A percentile compares a stretch with the other conserved stretches of the same genome.
phyloP scores from a whole-genome alignment of 805 yeast genomes.

The Saccharomycopsis sp. region DNA sequence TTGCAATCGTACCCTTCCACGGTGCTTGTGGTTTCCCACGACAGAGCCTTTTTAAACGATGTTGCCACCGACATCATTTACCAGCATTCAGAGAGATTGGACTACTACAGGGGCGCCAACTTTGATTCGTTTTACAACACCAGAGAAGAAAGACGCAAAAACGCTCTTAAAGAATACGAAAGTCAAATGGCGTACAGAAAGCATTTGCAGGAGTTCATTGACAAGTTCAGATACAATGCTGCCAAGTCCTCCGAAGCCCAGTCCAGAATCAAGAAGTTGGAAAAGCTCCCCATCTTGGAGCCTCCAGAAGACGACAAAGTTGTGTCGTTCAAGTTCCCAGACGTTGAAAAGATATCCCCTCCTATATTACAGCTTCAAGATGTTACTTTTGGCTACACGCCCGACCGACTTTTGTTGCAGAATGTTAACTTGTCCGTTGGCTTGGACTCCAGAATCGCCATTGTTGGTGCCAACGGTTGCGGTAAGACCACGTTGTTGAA shows the following conservation, averaged over 20 bases:
- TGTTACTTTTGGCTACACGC: slow-evolving; percentile 78
- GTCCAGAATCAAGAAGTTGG: slow-evolving; percentile 93
- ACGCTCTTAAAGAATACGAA: slow-evolving; percentile 89
- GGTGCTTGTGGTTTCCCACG: slow-evolving; percentile 93
- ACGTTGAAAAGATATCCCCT: slow-evolving; percentile 86
- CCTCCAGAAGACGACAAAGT: slow-evolving; percentile 89
- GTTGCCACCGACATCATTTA: slow-evolving; percentile 97
- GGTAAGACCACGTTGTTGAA: slow-evolving; percentile 96
- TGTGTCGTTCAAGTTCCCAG: slow-evolving; percentile 85
- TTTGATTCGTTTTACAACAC: slow-evolving; percentile 90
- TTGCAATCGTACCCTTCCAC: slow-evolving; percentile 87
- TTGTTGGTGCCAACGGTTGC: slow-evolving; percentile 98
- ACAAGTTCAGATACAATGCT: slow-evolving; percentile 94
- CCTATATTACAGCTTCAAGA: slow-evolving; percentile 85
- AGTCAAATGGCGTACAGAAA: slow-evolving; percentile 93
- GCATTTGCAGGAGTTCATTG: slow-evolving; percentile 91
- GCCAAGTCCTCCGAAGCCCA: slow-evolving; percentile 97
- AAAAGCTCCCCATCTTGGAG: slow-evolving; percentile 85
- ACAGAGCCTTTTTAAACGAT: slow-evolving; percentile 92
- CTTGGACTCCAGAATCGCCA: slow-evolving; percentile 89
- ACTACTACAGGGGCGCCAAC: slow-evolving; percentile 89
- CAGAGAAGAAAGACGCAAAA: slow-evolving; percentile 90
- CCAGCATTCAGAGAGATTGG: slow-evolving; percentile 95
- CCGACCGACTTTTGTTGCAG: slow-evolving; percentile 52
- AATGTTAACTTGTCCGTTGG: slow-evolving; percentile 86